Base-by-base conservation (phyloP, 805 yeast species). In the Candida taoyuanica region DNA sequence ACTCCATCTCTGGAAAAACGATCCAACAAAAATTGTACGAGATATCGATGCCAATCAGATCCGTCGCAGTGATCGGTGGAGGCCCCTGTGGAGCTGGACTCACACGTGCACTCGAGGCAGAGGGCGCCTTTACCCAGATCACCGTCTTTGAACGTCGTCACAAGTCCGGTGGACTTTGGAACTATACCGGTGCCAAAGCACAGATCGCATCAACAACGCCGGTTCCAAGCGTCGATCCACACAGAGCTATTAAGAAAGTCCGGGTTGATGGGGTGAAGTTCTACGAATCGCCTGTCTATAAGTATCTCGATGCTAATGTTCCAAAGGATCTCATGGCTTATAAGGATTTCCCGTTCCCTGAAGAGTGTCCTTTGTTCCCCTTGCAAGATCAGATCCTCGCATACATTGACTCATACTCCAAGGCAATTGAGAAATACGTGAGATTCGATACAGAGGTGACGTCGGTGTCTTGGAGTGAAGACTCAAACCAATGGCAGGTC, bases 141-240 rank as follows among this genome's bases (percentile, higher is more conserved):
- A 74, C 71, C 18, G 65, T 82, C 5, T 83, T 70, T 52, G 95
- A 85, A 46, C 65, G 72, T 33, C 68, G 83, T 44, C 47, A 62
- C 7, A 56, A 59, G n/a, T 55, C 73, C n/a, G 95, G 95, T 12
- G 96, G 96, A 0, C 63, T 85, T 7, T 86, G 96, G 96, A 73
- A 77, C 53, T 81, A 68, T 29, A 50, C 58, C 1, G 40, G 40
- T 3, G 30, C 33, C 8, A 55, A 55, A 29, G 13, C 33, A 5
- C 20, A n/a, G 17, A 42, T 49, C 2, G 29, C 37, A 1, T 20
- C 35, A 11, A 16, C 27, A 3, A 31, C 33, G 1, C 36, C 37
- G 1, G 59, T 61, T 1, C 71, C 73, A 2, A 53, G 60, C 1
- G 37, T 34, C 1, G 58, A 55, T 25, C 65, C 67, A 12, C 31